Percentiles rank a stretch among this genome's conserved stretches.
Evolutionary conservation across 2,329 filamentous ascomycete species (phyloP).

Genomic region (Pleomassaria siparia): DNA sequence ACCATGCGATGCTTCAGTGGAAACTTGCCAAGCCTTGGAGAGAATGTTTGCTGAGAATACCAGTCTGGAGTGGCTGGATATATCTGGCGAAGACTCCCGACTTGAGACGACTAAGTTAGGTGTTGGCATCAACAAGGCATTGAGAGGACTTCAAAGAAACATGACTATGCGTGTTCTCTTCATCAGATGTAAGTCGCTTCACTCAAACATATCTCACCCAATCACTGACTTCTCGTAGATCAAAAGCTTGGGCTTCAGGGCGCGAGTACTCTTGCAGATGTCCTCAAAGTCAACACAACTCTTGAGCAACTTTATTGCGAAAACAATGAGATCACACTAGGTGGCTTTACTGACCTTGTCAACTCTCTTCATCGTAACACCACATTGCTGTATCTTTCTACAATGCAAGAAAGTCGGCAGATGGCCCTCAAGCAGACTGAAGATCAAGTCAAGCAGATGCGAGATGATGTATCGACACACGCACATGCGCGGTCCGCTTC

Average conservation of each 20-base stretch:
- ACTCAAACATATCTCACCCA: background rate
- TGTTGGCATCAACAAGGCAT: conserved; percentile 66
- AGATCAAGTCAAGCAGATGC: conserved; percentile 57
- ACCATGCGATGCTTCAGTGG: conserved; percentile 67
- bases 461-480: conserved; percentile 39
- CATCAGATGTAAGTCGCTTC: conserved; percentile 54
- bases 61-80: conserved; percentile 67
- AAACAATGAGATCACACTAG: conserved; percentile 71
- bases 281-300: conserved; percentile 64
- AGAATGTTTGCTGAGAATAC: conserved; percentile 67
- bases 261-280: conserved; percentile 68
- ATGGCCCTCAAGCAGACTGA: conserved; percentile 62
- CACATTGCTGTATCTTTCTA: conserved; percentile 62
- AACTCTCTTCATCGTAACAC: conserved; percentile 68
- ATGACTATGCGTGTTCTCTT: conserved; percentile 61
- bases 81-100: conserved; percentile 71
- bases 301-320: conserved; percentile 69
- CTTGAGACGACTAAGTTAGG: conserved; percentile 71
- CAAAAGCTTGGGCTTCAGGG: conserved; percentile 71
- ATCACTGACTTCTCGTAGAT: conserved; percentile 39
- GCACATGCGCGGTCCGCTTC: conserved; percentile 34
- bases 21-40: conserved; percentile 66
- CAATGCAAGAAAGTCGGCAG: conserved; percentile 63
- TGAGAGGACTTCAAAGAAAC: conserved; percentile 66
- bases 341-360: conserved; percentile 68